Evolutionary conservation across 495 filamentous ascomycete species (phyloP).

Genomic region (Penicilliopsis zonata): DNA sequence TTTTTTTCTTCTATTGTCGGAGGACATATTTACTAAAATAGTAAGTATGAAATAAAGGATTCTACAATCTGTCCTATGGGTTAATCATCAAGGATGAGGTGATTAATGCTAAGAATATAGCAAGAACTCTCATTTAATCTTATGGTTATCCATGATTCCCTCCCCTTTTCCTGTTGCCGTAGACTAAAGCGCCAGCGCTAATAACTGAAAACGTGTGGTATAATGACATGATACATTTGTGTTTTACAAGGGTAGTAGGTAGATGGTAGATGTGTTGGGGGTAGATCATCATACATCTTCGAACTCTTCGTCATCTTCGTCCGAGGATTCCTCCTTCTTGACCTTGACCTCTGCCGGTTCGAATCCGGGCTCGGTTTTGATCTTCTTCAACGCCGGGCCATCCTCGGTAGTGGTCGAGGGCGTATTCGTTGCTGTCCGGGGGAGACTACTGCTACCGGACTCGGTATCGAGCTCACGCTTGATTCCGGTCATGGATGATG

Average conservation of each 20-base stretch:
- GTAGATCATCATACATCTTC: conserved; percentile 28
- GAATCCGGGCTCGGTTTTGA: conserved; percentile 29
- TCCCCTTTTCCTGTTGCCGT: no score
- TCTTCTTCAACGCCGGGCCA: conserved; percentile 28
- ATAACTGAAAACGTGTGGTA: not conserved
- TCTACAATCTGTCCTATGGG: no score
- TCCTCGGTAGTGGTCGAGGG: conserved; percentile 28
- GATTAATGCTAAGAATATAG: no score
- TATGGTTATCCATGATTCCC: no score
- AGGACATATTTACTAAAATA: no score
- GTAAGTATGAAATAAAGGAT: no score
- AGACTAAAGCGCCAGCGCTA: conserved; percentile 1
- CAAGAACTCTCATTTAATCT: no score
- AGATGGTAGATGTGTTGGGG: not conserved
- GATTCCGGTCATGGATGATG: conserved; percentile 11
- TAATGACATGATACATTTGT: no score
- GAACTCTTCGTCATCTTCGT: conserved; percentile 43
- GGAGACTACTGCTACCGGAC: conserved; percentile 20
- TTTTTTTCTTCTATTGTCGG: no score
- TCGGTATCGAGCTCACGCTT: conserved; percentile 30
- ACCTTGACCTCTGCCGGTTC: no score
- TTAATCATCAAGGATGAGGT: no score
- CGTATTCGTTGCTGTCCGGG: conserved; percentile 30
- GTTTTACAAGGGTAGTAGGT: not conserved
- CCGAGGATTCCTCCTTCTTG: conserved; percentile 30